phyloP scores from a whole-genome alignment of 2,329 filamentous ascomycete genomes.

The Neopestalotiopsis clavispora region DNA sequence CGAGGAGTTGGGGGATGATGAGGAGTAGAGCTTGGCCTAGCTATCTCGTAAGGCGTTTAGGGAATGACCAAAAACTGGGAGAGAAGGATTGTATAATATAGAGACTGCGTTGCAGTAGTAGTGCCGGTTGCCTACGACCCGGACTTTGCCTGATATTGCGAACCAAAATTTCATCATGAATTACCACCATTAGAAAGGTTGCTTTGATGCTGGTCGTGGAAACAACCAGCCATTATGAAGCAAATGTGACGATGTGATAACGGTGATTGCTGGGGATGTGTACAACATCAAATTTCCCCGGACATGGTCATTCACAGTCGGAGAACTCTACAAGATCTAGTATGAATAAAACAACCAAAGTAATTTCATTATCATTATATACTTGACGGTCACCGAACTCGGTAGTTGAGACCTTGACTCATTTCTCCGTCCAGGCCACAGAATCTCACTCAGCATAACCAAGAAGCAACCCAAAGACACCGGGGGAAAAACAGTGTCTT shows the following conservation, averaged over 20 bases:
- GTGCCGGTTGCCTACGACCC: not conserved
- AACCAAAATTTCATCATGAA: not conserved
- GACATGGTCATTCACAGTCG: no score
- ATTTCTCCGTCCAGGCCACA: no score
- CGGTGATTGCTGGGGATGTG: no score
- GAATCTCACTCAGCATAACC: not conserved
- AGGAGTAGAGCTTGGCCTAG: constrained; percentile 35
- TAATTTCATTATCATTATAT: constrained; percentile 13
- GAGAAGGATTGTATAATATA: constrained; percentile 2
- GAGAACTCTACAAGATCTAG: no score
- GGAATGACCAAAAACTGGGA: not conserved
- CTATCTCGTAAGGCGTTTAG: constrained; percentile 31
- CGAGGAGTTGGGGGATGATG: constrained; percentile 56
- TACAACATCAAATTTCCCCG: no score
- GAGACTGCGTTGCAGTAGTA: not conserved
- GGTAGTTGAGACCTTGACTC: no score
- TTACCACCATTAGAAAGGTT: not conserved
- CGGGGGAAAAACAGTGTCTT: no score
- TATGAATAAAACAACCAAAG: not conserved
- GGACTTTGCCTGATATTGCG: no score
- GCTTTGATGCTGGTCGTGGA: no score
- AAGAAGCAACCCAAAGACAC: no score
- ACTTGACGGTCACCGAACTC: not conserved
- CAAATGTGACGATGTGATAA: no score
- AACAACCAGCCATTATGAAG: no score